These are phyloP conservation scores for Rhipidocladum racemiflorum DNA, from an alignment of 176 grass and related monocot species.

Conservation along the genomic window DNA sequence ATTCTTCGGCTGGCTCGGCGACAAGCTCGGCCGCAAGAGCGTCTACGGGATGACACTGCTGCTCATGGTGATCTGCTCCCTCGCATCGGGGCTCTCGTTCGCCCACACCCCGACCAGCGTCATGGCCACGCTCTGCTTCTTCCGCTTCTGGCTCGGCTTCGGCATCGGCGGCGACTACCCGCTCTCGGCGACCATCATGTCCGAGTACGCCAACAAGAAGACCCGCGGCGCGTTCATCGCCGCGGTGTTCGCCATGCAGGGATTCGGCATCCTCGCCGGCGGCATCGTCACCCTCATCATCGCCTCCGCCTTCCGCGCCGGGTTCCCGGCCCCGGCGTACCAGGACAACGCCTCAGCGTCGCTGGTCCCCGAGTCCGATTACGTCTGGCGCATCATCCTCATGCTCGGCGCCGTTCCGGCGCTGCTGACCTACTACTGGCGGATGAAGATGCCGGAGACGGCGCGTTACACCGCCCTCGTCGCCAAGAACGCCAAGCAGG, in stretches of 20 bases:
- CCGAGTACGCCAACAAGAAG: constrained; percentile 62
- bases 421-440: constrained; percentile 66
- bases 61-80: constrained; percentile 58
- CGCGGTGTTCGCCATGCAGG: constrained; percentile 78
- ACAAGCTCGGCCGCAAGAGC: constrained; percentile 65
- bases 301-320: constrained; percentile 33
- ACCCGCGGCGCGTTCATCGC: constrained; percentile 86
- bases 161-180: constrained; percentile 91
- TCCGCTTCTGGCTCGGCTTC: constrained; percentile 90
- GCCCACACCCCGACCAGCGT: constrained; percentile 24
- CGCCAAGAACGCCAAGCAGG: constrained; percentile 64
- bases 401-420: constrained; percentile 56
- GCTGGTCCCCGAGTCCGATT: constrained; percentile 46
- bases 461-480: constrained; percentile 77
- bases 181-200: constrained; percentile 77
- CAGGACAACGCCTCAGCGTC: neutral
- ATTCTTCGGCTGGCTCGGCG: constrained; percentile 80
- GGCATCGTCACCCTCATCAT: constrained; percentile 48
- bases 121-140: constrained; percentile 84
- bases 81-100: constrained; percentile 65
- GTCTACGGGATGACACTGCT: constrained; percentile 67
- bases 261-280: constrained; percentile 64
- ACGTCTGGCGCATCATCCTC: constrained; percentile 59
- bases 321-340: constrained; percentile 33
- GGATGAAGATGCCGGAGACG: constrained; percentile 85